Evolutionary conservation across 768 basidiomycete species (phyloP).

Genomic region (Pisolithus microcarpus): DNA sequence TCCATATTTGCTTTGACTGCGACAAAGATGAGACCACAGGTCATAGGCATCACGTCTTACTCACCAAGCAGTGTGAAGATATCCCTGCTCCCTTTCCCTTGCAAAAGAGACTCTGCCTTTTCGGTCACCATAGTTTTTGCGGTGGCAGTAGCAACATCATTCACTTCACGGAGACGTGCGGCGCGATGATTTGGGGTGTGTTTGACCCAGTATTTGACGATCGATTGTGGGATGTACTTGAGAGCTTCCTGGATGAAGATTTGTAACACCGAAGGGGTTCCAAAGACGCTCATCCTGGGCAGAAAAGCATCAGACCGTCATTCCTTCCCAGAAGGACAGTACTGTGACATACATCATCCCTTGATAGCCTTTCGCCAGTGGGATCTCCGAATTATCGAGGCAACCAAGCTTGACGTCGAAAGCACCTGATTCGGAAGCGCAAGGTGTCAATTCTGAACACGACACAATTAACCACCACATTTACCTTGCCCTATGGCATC

Average conservation of each 20-base stretch:
- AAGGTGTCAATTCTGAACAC: not conserved
- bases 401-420: slow-evolving; percentile 45
- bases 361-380: slow-evolving; percentile 4
- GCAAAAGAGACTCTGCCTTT: slow-evolving; percentile 7
- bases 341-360: slow-evolving; percentile 1
- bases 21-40: not conserved
- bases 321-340: not conserved
- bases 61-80: slow-evolving; percentile 33
- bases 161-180: not conserved
- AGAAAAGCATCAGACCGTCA: not conserved
- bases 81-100: slow-evolving; percentile 4
- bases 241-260: slow-evolving; percentile 28
- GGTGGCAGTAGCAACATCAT: not conserved
- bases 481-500: slow-evolving; percentile 47
- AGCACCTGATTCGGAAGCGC: slow-evolving; percentile 26
- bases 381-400: slow-evolving; percentile 18
- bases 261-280: slow-evolving; percentile 5
- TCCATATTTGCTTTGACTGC: slow-evolving; percentile 26
- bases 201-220: slow-evolving; percentile 32
- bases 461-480: not conserved
- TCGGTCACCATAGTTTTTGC: slow-evolving; percentile 8
- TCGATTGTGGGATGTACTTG: slow-evolving; percentile 21
- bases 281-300: slow-evolving; percentile 4
- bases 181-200: slow-evolving; percentile 16
- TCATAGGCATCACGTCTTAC: not conserved